Percentiles rank a stretch among this genome's conserved stretches.
Conservation (phyloP, 345 rosid genomes). For the Lumnitzera racemosa region DNA sequence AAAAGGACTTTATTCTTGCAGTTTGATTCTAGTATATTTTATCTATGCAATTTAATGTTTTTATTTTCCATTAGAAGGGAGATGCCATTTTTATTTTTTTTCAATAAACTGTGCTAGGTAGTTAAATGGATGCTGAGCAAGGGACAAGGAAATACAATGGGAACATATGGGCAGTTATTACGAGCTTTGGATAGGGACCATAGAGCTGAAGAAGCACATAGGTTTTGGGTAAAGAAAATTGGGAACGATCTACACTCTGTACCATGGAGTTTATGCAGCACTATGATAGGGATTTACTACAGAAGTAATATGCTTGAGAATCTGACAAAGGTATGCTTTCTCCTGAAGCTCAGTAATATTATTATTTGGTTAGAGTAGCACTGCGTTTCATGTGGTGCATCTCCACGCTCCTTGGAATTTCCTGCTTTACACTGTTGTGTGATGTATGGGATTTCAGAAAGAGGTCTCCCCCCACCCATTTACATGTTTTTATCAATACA, state of each 20-base stretch:
- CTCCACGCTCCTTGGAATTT: too few species aligned
- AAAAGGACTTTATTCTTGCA: too few species aligned
- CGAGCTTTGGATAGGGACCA: slow-evolving; percentile 85
- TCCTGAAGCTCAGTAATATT: background rate
- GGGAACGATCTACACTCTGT: slow-evolving; percentile 78
- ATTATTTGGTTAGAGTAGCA: too few species aligned
- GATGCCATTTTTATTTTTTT: background rate
- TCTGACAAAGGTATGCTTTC: slow-evolving; percentile 55
- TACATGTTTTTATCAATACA: too few species aligned
- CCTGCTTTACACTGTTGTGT: too few species aligned
- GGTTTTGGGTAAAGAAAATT: slow-evolving; percentile 69
- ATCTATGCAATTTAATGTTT: too few species aligned
- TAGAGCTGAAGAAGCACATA: slow-evolving; percentile 84
- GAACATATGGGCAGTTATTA: slow-evolving; percentile 62
- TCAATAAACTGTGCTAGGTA: slow-evolving; percentile 34
- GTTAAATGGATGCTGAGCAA: slow-evolving; percentile 99
- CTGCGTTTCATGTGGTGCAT: too few species aligned
- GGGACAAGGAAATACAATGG: slow-evolving; percentile 91
- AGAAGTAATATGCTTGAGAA: slow-evolving; percentile 74
- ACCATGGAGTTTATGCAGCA: slow-evolving; percentile 77
- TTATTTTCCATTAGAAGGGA: too few species aligned
- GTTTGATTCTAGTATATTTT: too few species aligned
- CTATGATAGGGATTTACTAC: slow-evolving; percentile 71
- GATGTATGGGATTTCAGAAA: too few species aligned
- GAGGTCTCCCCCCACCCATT: too few species aligned